phyloP scores from a whole-genome alignment of 148 eudicot genomes.

The Drosera capensis region DNA sequence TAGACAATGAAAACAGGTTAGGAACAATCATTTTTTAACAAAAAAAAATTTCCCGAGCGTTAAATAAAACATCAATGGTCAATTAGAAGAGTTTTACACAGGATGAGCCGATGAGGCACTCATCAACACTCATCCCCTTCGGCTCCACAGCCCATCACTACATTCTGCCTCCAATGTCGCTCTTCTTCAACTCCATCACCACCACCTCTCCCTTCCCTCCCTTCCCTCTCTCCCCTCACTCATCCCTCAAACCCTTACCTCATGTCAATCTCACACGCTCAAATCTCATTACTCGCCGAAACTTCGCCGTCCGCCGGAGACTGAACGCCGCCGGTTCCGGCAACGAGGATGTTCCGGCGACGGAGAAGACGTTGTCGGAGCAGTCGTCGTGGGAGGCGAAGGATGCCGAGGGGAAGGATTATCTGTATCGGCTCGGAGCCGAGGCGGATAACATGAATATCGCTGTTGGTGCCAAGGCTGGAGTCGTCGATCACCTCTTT shows the following conservation, averaged over 20 bases:
- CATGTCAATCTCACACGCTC: not conserved
- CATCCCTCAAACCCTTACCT: not conserved
- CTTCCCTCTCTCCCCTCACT: not conserved
- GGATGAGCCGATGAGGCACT: too few species aligned
- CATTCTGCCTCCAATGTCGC: not conserved
- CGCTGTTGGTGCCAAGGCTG: slow-evolving; percentile 86
- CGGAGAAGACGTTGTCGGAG: slow-evolving; percentile 45
- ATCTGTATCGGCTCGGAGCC: slow-evolving; percentile 72
- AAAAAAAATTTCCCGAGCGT: too few species aligned
- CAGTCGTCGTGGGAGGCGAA: slow-evolving; percentile 94
- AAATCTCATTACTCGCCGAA: not conserved
- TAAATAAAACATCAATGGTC: too few species aligned
- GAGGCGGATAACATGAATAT: slow-evolving; percentile 91
- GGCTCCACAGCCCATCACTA: too few species aligned
- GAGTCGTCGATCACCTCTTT: slow-evolving; percentile 78
- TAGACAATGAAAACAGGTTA: too few species aligned
- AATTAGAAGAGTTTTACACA: too few species aligned
- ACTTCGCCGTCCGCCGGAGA: not conserved
- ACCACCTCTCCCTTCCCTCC: not conserved
- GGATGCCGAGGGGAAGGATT: slow-evolving; percentile 74
- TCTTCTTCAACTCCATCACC: not conserved
- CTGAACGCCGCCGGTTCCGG: not conserved
- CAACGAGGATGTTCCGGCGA: not conserved
- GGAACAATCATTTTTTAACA: too few species aligned
- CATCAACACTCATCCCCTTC: too few species aligned